Conservation (phyloP, 768 basidiomycete genomes). For the Boletus subcaerulescens region DNA sequence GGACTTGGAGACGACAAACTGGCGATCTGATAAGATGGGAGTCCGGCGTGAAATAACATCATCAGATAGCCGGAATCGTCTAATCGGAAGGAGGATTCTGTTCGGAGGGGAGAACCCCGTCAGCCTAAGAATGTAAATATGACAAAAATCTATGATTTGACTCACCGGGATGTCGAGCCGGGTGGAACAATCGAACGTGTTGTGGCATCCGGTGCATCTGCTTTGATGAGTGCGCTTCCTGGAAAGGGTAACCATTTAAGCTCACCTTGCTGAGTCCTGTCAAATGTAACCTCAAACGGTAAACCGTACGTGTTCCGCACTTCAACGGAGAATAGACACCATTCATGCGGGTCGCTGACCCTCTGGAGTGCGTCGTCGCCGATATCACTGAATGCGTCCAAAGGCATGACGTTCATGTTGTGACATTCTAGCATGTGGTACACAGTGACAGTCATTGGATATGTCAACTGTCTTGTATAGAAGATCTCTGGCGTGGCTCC, state of each 20-base stretch:
- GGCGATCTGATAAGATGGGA: conserved; percentile 82
- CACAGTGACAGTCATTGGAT: conserved; percentile 89
- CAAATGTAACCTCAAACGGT: conserved; percentile 86
- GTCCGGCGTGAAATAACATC: conserved; percentile 63
- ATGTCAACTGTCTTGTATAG: conserved; percentile 82
- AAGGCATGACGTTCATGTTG: conserved; percentile 76
- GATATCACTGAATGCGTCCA: conserved; percentile 31
- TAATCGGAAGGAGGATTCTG: conserved; percentile 70
- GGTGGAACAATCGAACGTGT: conserved; percentile 72
- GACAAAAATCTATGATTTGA: background rate
- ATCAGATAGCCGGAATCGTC: conserved; percentile 61
- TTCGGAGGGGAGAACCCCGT: background rate
- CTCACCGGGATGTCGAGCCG: conserved; percentile 80
- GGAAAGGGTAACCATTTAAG: background rate
- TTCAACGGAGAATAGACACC: conserved; percentile 87
- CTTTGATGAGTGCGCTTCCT: conserved; percentile 1
- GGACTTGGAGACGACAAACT: conserved; percentile 85
- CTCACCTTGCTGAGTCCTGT: conserved; percentile 62
- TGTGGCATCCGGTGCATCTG: conserved; percentile 41
- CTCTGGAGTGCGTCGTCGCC: conserved; percentile 31
- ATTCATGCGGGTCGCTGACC: conserved; percentile 53
- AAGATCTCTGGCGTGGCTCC: conserved; percentile 51
- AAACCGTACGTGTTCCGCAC: conserved; percentile 90
- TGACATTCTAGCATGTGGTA: conserved; percentile 93
- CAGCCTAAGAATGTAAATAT: background rate